These are phyloP conservation scores for Cordyceps farinosa DNA, from an alignment of 2,329 filamentous ascomycete genomes.

Conservation along the genomic window DNA sequence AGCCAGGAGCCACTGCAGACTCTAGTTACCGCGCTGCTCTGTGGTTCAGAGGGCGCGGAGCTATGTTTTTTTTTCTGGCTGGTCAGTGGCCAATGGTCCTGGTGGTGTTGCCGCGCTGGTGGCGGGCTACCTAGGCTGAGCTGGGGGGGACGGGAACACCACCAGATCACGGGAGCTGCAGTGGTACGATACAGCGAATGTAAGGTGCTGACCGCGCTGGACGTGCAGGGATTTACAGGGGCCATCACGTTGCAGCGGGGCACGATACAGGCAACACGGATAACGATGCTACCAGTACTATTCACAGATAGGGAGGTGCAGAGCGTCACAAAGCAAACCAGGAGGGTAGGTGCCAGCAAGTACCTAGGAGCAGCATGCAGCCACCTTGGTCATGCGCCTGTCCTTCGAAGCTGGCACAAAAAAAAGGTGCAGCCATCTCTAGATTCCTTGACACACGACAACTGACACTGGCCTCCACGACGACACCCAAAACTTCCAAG, in stretches of 20 bases:
- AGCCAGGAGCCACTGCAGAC: neutral
- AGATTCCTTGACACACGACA: constrained; percentile 11
- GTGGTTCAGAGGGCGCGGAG: neutral
- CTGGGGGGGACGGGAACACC: neutral
- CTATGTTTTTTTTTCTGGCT: neutral
- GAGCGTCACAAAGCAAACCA: too few relatives aligned
- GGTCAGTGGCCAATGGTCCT: too few relatives aligned
- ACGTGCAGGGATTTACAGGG: neutral
- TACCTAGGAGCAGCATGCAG: neutral
- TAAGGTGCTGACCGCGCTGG: constrained; percentile 1
- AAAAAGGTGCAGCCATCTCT: neutral
- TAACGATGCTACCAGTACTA: too few relatives aligned
- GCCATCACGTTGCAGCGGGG: neutral
- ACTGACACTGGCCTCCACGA: constrained; percentile 1
- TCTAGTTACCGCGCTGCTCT: too few relatives aligned
- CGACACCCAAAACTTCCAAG: neutral
- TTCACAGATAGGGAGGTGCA: too few relatives aligned
- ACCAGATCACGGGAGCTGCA: neutral
- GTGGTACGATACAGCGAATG: neutral
- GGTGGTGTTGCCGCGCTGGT: neutral
- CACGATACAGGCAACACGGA: too few relatives aligned
- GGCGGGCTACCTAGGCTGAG: too few relatives aligned
- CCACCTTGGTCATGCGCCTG: neutral
- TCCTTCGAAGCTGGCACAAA: too few relatives aligned
- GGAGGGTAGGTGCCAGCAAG: neutral